phyloP scores from a whole-genome alignment of 1,139 yeast genomes.

The Blastobotrys elegans region DNA sequence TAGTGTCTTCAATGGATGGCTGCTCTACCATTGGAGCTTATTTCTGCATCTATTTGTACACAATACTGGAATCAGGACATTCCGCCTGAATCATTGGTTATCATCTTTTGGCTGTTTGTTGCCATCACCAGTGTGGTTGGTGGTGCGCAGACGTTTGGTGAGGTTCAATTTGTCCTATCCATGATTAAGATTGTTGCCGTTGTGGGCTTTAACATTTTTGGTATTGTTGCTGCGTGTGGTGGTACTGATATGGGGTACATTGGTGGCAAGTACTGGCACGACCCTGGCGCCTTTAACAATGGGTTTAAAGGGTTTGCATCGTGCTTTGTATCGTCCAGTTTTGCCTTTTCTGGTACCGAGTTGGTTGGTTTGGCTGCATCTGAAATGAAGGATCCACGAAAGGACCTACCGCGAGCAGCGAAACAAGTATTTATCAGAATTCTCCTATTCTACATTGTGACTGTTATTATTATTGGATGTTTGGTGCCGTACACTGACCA shows the following conservation, averaged over 20 bases:
- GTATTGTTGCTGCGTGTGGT: conserved; percentile 55
- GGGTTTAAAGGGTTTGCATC: conserved; percentile 57
- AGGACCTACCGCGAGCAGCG: conserved; percentile 57
- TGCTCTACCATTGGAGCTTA: conserved; percentile 68
- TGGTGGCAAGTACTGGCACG: conserved; percentile 59
- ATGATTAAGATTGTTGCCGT: conserved; percentile 57
- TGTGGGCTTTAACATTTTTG: conserved; percentile 56
- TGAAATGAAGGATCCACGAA: conserved; percentile 69
- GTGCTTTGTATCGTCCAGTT: conserved; percentile 27
- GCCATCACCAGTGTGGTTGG: conserved; percentile 60
- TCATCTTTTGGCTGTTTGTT: conserved; percentile 56
- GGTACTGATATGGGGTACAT: conserved; percentile 50
- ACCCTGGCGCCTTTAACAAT: conserved; percentile 59
- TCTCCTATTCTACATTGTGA: conserved; percentile 56
- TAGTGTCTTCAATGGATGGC: conserved; percentile 58
- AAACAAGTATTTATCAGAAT: conserved; percentile 72
- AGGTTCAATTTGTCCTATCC: conserved; percentile 62
- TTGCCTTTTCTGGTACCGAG: conserved; percentile 80
- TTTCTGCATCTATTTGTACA: conserved; percentile 68
- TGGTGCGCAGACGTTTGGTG: conserved; percentile 70
- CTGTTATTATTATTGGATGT: conserved; percentile 56
- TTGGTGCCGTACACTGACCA: conserved; percentile 59
- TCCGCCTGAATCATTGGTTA: conserved; percentile 57
- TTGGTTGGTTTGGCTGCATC: conserved; percentile 79
- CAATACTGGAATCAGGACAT: conserved; percentile 53